Conservation (phyloP, 805 yeast genomes). For the Saturnispora bothae region DNA sequence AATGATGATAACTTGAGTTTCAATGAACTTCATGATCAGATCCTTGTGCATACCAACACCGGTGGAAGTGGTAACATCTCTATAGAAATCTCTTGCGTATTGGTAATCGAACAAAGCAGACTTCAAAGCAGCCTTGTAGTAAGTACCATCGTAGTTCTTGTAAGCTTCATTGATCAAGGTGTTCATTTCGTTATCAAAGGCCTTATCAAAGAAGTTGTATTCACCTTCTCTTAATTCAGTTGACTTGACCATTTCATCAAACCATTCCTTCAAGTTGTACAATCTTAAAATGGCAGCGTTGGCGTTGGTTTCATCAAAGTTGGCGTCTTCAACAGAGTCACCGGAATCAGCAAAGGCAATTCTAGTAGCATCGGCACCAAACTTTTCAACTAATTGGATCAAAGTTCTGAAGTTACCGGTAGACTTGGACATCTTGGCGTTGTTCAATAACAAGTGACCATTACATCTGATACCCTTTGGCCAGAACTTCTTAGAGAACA, state of each 20-base stretch:
- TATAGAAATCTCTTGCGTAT: slow-evolving; percentile 89
- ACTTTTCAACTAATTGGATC: slow-evolving; percentile 72
- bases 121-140: slow-evolving; percentile 84
- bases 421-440: slow-evolving; percentile 95
- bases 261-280: slow-evolving; percentile 90
- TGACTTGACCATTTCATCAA: slow-evolving; percentile 59
- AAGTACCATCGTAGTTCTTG: slow-evolving; percentile 58
- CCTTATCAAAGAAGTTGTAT: slow-evolving; percentile 66
- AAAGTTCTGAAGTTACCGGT: slow-evolving; percentile 96
- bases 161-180: slow-evolving; percentile 62
- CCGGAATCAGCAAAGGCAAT: slow-evolving; percentile 98
- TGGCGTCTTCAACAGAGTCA: slow-evolving; percentile 94
- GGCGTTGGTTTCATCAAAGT: slow-evolving; percentile 92
- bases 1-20: slow-evolving; percentile 71
- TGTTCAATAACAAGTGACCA: slow-evolving; percentile 91
- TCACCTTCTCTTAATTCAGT: slow-evolving; percentile 49
- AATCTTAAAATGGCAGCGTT: slow-evolving; percentile 95
- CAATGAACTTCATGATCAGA: slow-evolving; percentile 71
- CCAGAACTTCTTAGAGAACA: slow-evolving; percentile 88
- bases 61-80: slow-evolving; percentile 53
- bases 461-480: slow-evolving; percentile 90
- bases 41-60: slow-evolving; percentile 69
- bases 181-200: slow-evolving; percentile 93
- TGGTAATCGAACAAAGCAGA: slow-evolving; percentile 90
- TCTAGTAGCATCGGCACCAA: slow-evolving; percentile 96